phyloP scores from a whole-genome alignment of 106 monocot species.

The Dendrobium catenatum region DNA sequence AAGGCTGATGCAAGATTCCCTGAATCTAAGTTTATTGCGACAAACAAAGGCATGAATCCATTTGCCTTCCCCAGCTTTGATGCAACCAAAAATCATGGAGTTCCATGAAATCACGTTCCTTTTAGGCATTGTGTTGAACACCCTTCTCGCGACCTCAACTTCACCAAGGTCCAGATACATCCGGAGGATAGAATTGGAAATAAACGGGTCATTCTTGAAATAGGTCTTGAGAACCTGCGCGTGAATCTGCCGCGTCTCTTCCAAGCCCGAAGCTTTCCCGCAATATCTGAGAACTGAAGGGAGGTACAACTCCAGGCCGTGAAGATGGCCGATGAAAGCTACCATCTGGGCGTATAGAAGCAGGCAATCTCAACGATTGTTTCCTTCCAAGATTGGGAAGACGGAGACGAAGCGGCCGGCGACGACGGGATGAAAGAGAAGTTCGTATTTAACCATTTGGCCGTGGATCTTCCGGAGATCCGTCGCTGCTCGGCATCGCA shows the following conservation, averaged over 20 bases:
- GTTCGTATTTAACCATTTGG: slow-evolving; percentile 15
- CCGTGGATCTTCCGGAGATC: slow-evolving; percentile 21
- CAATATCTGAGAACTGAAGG: slow-evolving; percentile 21
- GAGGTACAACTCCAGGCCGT: slow-evolving; percentile 9
- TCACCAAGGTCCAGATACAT: slow-evolving; percentile 17
- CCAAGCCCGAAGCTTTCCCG: slow-evolving; percentile 10
- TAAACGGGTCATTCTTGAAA: slow-evolving; percentile 8
- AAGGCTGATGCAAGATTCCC: slow-evolving; percentile 16
- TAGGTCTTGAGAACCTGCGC: slow-evolving; percentile 17
- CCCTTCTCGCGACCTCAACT: background rate
- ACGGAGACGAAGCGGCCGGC: slow-evolving; percentile 2
- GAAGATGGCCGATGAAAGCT: background rate
- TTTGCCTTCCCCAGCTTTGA: slow-evolving; percentile 17
- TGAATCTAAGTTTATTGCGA: background rate
- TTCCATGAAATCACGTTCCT: slow-evolving; percentile 27
- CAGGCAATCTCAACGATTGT: background rate
- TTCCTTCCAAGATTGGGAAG: background rate
- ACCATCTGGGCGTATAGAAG: slow-evolving; percentile 16
- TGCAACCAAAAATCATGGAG: slow-evolving; percentile 16
- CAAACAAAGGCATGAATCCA: slow-evolving; percentile 20
- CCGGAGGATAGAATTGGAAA: slow-evolving; percentile 17
- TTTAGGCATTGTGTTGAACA: slow-evolving; percentile 18
- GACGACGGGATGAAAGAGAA: slow-evolving; percentile 1
- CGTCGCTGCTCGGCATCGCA: background rate
- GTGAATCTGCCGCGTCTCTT: slow-evolving; percentile 14